Conservation (phyloP, 108 stramenopile genomes). For the Nitzschia palea region DNA sequence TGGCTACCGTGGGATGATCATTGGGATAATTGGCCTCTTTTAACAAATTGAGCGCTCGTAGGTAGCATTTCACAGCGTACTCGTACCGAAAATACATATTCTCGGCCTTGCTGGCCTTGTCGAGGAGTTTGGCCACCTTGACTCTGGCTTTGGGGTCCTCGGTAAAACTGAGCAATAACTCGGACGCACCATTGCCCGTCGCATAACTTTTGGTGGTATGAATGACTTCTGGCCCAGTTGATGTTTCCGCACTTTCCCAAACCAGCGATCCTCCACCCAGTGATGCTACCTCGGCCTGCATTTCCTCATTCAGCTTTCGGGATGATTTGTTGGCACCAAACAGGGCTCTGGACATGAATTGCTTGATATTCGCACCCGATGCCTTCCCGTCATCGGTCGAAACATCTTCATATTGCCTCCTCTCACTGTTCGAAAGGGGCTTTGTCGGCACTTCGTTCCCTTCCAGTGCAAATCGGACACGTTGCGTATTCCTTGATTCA, state of each 20-base stretch:
- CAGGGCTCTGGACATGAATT: conserved; percentile 49
- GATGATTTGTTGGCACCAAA: conserved; percentile 31
- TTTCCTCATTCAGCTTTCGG: conserved; percentile 31
- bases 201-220: conserved; percentile 13
- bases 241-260: conserved; percentile 43
- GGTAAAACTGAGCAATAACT: conserved; percentile 30
- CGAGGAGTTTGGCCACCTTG: conserved; percentile 41
- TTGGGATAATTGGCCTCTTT: conserved; percentile 52
- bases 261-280: conserved; percentile 34
- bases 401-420: not conserved
- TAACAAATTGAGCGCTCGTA: conserved; percentile 58
- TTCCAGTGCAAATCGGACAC: conserved; percentile 43
- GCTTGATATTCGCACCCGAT: conserved; percentile 28
- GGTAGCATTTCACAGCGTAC: conserved; percentile 72
- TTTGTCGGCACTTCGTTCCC: conserved; percentile 8
- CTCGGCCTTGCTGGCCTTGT: conserved; percentile 59
- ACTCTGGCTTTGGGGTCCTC: conserved; percentile 46
- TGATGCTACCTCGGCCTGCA: conserved; percentile 37
- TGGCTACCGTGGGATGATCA: conserved; percentile 50
- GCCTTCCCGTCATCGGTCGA: not conserved
- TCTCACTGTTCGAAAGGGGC: not conserved
- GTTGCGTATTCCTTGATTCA: conserved; percentile 43
- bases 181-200: not conserved
- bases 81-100: conserved; percentile 65
- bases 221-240: conserved; percentile 37